Evolutionary conservation across 768 basidiomycete genomes (phyloP).

Genomic region (Tricholoma bakamatsutake): DNA sequence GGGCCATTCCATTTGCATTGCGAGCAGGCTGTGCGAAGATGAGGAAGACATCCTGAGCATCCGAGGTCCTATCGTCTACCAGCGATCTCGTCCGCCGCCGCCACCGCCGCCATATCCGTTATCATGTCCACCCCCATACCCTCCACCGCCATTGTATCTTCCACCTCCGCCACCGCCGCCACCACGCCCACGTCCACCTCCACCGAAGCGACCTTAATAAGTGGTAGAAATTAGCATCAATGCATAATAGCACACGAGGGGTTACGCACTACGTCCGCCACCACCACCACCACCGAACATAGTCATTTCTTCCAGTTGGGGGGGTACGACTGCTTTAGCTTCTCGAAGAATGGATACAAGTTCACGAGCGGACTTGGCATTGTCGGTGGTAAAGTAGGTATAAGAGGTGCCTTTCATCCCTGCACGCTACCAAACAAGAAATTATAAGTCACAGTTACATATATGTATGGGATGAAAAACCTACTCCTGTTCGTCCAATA

Average conservation of each 20-base stretch:
- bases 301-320: slow-evolving; percentile 90
- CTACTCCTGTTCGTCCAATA: slow-evolving; percentile 93
- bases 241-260: background rate
- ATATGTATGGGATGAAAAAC: slow-evolving; percentile 13
- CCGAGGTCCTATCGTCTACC: slow-evolving; percentile 13
- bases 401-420: slow-evolving; percentile 89
- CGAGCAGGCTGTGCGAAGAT: background rate
- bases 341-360: slow-evolving; percentile 81
- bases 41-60: background rate
- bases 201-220: slow-evolving; percentile 59
- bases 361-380: slow-evolving; percentile 91
- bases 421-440: slow-evolving; percentile 55
- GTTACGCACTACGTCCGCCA: slow-evolving; percentile 57
- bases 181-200: slow-evolving; percentile 46
- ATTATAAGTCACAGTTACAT: background rate
- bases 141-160: slow-evolving; percentile 38
- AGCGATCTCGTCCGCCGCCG: slow-evolving; percentile 28
- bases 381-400: slow-evolving; percentile 96
- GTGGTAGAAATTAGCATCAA: slow-evolving; percentile 7
- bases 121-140: slow-evolving; percentile 39
- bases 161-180: slow-evolving; percentile 37
- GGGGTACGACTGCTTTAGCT: slow-evolving; percentile 79
- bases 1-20: background rate
- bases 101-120: slow-evolving; percentile 36
- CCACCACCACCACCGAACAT: slow-evolving; percentile 79